Evolutionary conservation across 495 filamentous ascomycete genomes (phyloP).

Genomic region (Neurospora sp.): DNA sequence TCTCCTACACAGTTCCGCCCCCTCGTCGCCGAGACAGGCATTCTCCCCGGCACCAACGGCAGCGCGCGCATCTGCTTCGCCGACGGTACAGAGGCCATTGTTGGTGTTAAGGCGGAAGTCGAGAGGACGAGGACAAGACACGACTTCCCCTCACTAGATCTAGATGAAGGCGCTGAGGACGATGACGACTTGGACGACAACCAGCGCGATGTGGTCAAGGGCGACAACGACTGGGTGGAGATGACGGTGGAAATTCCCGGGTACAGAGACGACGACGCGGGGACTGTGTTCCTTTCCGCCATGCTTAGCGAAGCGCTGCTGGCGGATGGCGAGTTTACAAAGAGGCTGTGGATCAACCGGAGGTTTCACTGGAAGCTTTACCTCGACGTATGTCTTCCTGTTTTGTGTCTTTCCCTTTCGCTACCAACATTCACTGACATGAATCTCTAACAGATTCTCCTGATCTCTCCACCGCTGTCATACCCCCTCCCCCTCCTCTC

Average conservation of each 20-base stretch:
- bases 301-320: constrained; percentile 87
- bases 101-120: constrained; percentile 89
- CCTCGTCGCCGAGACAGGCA: constrained; percentile 75
- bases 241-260: constrained; percentile 79
- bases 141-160: constrained; percentile 14
- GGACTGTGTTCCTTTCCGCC: constrained; percentile 73
- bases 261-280: constrained; percentile 78
- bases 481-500: constrained; percentile 90
- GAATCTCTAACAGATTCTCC: constrained; percentile 55
- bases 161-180: constrained; percentile 13
- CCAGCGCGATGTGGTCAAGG: constrained; percentile 19
- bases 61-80: constrained; percentile 88
- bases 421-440: constrained; percentile 5
- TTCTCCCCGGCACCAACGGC: constrained; percentile 82
- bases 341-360: constrained; percentile 68
- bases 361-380: constrained; percentile 95
- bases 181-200: constrained; percentile 9
- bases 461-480: constrained; percentile 82
- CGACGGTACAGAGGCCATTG: constrained; percentile 90
- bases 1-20: constrained; percentile 81
- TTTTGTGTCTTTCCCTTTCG: not conserved
- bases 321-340: constrained; percentile 59
- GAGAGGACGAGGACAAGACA: constrained; percentile 49
- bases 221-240: constrained; percentile 63
- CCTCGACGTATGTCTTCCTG: constrained; percentile 63